Conservation (phyloP, 345 rosid species). For the Sonneratia caseolaris region DNA sequence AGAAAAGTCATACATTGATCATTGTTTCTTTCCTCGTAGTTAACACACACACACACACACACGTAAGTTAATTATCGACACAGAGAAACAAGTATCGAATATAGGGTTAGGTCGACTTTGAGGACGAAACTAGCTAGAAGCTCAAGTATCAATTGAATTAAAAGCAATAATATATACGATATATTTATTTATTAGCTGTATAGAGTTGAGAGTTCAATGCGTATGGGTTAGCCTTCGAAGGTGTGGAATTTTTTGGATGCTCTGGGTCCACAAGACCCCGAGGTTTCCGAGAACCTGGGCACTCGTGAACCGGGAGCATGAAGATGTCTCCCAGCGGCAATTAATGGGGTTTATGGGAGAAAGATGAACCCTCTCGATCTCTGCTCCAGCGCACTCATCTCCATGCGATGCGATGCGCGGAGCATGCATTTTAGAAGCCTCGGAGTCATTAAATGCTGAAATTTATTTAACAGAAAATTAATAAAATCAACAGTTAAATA, state of each 20-base stretch:
- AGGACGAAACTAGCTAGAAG: neutral
- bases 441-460: conserved; percentile 8
- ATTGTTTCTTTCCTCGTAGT: neutral
- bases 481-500: neutral
- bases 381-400: conserved; percentile 34
- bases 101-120: neutral
- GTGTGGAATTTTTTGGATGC: neutral
- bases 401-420: conserved; percentile 25
- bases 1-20: neutral
- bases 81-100: neutral
- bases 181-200: neutral
- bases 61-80: too few relatives aligned
- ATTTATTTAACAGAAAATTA: conserved; percentile 1
- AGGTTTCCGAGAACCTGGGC: neutral
- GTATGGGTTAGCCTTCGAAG: too few relatives aligned
- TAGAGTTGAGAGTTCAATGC: neutral
- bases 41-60: neutral
- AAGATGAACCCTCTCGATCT: conserved; percentile 27
- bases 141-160: neutral
- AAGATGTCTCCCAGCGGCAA: neutral
- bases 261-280: neutral
- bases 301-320: neutral
- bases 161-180: neutral
- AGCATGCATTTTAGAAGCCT: conserved; percentile 11
- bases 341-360: conserved; percentile 1